Evolutionary conservation across 768 basidiomycete species (phyloP).

Genomic region (Tephrocybe rancida): DNA sequence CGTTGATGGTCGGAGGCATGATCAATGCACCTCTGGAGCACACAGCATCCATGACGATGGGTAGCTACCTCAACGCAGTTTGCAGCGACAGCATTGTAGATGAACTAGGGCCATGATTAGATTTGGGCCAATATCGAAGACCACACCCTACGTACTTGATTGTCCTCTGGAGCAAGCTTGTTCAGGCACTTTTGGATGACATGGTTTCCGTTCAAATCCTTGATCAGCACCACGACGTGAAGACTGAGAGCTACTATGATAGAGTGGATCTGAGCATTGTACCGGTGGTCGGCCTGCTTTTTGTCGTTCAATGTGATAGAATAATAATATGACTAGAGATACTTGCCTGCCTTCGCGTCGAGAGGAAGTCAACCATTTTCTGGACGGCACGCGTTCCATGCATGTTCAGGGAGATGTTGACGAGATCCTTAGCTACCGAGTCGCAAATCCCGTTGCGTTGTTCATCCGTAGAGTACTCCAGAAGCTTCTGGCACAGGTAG

Average conservation of each 20-base stretch:
- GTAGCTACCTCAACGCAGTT: constrained; percentile 99
- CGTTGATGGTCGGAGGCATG: constrained; percentile 96
- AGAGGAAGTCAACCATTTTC: constrained; percentile 99
- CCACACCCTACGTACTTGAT: constrained; percentile 63
- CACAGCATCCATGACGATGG: constrained; percentile 97
- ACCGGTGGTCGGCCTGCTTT: constrained; percentile 77
- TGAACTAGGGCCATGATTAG: constrained; percentile 65
- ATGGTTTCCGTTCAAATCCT: constrained; percentile 96
- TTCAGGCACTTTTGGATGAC: constrained; percentile 99
- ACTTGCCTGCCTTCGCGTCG: constrained; percentile 90
- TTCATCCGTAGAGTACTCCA: constrained; percentile 97
- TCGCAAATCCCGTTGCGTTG: constrained; percentile 97
- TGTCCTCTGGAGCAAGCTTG: constrained; percentile 97
- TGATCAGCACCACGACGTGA: constrained; percentile 98
- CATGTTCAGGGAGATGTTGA: constrained; percentile 99
- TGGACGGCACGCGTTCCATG: constrained; percentile 99
- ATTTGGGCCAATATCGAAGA: neutral
- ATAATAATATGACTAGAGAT: constrained; percentile 26
- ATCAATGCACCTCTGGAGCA: constrained; percentile 96
- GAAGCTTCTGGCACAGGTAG: constrained; percentile 96
- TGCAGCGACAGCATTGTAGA: constrained; percentile 98
- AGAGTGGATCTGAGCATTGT: constrained; percentile 91
- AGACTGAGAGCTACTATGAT: constrained; percentile 96
- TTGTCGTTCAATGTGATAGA: constrained; percentile 54
- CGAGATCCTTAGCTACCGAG: constrained; percentile 95